Conservation (phyloP, 495 filamentous ascomycete species). For the Aspergillus panamensis region DNA sequence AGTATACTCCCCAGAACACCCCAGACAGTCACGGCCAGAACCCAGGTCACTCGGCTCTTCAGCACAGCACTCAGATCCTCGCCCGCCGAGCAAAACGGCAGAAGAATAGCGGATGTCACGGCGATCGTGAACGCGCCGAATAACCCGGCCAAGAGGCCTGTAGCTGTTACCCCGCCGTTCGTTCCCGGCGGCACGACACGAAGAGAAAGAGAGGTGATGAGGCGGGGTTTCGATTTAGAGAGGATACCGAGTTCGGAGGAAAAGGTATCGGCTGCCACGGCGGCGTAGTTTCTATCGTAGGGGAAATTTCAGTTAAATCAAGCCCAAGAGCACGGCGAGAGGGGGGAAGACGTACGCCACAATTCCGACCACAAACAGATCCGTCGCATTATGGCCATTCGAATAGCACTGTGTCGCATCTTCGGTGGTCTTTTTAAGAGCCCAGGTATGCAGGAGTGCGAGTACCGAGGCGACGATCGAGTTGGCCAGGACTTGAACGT, state of each 20-base stretch:
- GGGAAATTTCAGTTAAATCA: background rate
- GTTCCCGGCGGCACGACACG: slow-evolving; percentile 81
- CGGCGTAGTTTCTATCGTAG: slow-evolving; percentile 70
- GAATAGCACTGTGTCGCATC: slow-evolving; percentile 34
- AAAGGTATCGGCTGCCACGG: slow-evolving; percentile 89
- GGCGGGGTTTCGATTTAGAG: slow-evolving; percentile 65
- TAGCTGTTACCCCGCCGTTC: slow-evolving; percentile 81
- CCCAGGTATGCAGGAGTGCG: slow-evolving; percentile 64
- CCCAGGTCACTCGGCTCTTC: slow-evolving; percentile 50
- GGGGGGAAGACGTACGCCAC: slow-evolving; percentile 41
- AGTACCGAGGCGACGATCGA: slow-evolving; percentile 73
- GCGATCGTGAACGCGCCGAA: slow-evolving; percentile 72
- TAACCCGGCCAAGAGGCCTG: slow-evolving; percentile 69
- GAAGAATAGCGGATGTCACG: slow-evolving; percentile 55
- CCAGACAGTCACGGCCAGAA: slow-evolving; percentile 61
- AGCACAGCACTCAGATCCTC: slow-evolving; percentile 40
- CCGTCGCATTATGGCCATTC: slow-evolving; percentile 33
- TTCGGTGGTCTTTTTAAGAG: slow-evolving; percentile 39
- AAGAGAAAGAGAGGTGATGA: slow-evolving; percentile 79
- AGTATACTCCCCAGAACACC: slow-evolving; percentile 75
- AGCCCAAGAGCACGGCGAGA: too few relatives aligned
- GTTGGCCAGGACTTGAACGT: slow-evolving; percentile 90
- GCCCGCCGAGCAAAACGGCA: slow-evolving; percentile 61
- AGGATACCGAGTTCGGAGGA: slow-evolving; percentile 94
- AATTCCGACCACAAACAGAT: slow-evolving; percentile 56